Base-by-base conservation (phyloP, 768 basidiomycete genomes). In the Trametes villosa region DNA sequence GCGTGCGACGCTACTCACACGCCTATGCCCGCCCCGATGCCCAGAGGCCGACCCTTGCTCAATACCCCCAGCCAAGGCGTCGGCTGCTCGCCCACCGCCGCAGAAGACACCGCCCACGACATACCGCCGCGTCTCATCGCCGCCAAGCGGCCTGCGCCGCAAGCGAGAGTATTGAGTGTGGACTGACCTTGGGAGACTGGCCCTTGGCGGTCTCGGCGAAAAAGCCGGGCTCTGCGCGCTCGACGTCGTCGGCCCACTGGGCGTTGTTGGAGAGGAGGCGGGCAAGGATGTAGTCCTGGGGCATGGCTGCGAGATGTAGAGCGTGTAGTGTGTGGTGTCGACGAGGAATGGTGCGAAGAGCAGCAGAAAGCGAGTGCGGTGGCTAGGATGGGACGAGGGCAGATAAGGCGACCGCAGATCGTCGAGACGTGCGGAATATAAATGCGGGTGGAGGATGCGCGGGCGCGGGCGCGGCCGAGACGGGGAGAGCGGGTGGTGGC, bases 221-320 rank as follows among this genome's bases (percentile, higher is more conserved):
- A 70, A 95, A 93, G 17, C 72, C 76, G 1, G 89, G 85, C 17
- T 89, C 83, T 15, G 78, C 69, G 12, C 68, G 57, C 29, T 79
- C 69, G 59, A 92, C 84, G 40, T 83, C 80, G 27, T 77, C 67
- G 0, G 91, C 87, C 93, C 93, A 96, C 60, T 83, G 79, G 4
- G 78, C 74, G 74, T 96, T 96, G 41, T 70, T 70, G 22, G 73
- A 66, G 63, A 86, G 74, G 40, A 86, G 70, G 38, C 64, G 65
- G 15, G 57, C 63, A 56, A 71, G 68, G 26, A 71, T 53, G 62
- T 51, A 53, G 48, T 67, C 63, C 24, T 57, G 53, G 27, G 61
- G 47, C 66, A 67, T 67, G 49, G 48, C 49, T 41, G 30, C 4
- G 29, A n/a, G n/a, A n/a, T n/a, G n/a, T n/a, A n/a, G n/a, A n/a